Base-by-base conservation (phyloP, 805 yeast species). In the Dipodascus albidus region DNA sequence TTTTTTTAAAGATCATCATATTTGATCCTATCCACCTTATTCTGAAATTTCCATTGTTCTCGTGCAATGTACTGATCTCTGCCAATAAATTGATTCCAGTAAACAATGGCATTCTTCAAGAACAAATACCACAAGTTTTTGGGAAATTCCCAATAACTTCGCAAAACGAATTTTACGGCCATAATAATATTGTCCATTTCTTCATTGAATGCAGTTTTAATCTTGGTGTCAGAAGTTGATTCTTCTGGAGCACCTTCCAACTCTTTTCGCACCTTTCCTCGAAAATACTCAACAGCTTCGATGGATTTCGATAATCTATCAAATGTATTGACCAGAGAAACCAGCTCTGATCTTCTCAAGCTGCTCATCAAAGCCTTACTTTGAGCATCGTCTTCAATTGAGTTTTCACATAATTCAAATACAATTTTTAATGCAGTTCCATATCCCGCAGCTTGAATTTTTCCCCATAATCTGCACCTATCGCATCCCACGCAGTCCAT, bases 401-500 rank as follows among this genome's bases (percentile, higher is more conserved):
- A 76, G 55, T 75, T 75, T 52, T 73, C 76, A 47, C 81, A 78
- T 52, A 83, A 69, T 66, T 91, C 98, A 66, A 93, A 88, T 55
- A 93, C 72, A 22, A 91, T 78, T 67, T 93, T 93, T 63, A 93
- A 77, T 1, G 96, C 95, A 6, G 99, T 93, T 19, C 97, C 99
- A 67, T 93, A 93, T 20, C 99, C 99, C 15, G 93, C 87, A 1
- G 96, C 88, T 72, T 93, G 99, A 27, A 93, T 79, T 68, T 93
- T 93, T 8, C 99, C 99, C 99, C 99, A 93, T 69, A 93, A 74
- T 63, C 97, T 79, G 68, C 99, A 93, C 65, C 97, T 77, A 66
- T 93, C 99, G 73, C 99, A 93, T 41, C 96, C 97, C 44, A 93
- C 98, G 72, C 99, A 93, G 67, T 91, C 96, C 97, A 93, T 93